Evolutionary conservation across 352 stramenopile species (phyloP).

Genomic region (Elongisporangium prolatum): DNA sequence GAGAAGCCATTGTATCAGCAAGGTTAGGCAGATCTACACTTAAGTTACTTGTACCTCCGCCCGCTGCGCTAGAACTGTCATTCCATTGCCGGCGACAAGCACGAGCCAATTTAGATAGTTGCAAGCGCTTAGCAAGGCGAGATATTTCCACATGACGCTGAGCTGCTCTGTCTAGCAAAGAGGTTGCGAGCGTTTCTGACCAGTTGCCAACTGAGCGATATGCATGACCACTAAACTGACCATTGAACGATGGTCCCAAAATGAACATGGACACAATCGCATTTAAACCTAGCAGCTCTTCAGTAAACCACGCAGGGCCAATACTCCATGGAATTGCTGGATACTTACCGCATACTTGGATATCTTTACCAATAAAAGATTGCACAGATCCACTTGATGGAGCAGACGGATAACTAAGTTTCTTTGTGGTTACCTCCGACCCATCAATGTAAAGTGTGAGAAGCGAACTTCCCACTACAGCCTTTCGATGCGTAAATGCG

Average conservation of each 20-base stretch:
- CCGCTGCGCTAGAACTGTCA: slow-evolving; percentile 10
- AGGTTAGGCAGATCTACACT: slow-evolving; percentile 9
- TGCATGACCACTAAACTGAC: slow-evolving; percentile 58
- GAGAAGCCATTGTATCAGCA: slow-evolving; percentile 23
- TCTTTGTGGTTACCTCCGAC: slow-evolving; percentile 65
- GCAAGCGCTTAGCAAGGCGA: slow-evolving; percentile 34
- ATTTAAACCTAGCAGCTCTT: slow-evolving; percentile 40
- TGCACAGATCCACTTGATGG: slow-evolving; percentile 39
- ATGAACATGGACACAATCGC: slow-evolving; percentile 64
- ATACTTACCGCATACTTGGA: slow-evolving; percentile 58
- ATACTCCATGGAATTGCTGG: slow-evolving; percentile 62
- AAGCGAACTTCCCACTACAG: slow-evolving; percentile 62
- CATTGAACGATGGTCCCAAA: slow-evolving; percentile 49
- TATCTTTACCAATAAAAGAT: slow-evolving; percentile 70
- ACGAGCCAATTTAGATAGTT: slow-evolving; percentile 36
- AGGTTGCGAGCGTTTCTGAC: slow-evolving; percentile 56
- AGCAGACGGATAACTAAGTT: slow-evolving; percentile 59
- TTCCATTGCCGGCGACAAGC: slow-evolving; percentile 46
- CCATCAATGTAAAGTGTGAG: slow-evolving; percentile 77
- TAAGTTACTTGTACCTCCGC: slow-evolving; percentile 8
- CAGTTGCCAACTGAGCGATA: slow-evolving; percentile 68
- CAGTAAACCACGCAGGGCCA: slow-evolving; percentile 60
- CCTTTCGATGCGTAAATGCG: slow-evolving; percentile 63
- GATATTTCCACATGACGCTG: slow-evolving; percentile 53
- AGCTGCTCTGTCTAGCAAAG: slow-evolving; percentile 49